Conservation (phyloP, 352 stramenopile species). For the Pythium phragmiticola region DNA sequence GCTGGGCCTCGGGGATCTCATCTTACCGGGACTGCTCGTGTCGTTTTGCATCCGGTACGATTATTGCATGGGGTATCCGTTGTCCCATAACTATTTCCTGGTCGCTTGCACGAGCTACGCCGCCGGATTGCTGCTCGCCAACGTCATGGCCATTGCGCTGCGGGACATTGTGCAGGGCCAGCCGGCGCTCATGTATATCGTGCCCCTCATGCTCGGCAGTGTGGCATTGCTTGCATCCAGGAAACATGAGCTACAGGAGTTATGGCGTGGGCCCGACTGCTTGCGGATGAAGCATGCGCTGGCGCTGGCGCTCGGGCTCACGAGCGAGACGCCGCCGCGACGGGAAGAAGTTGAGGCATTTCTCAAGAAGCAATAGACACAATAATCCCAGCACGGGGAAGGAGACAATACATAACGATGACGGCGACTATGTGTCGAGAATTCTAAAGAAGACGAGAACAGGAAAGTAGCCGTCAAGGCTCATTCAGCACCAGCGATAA, state of each 20-base stretch:
- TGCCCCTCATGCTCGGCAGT: conserved; percentile 81
- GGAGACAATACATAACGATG: conserved; percentile 7
- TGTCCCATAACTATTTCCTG: conserved; percentile 80
- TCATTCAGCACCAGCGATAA: not conserved
- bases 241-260: conserved; percentile 54
- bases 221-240: conserved; percentile 53
- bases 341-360: conserved; percentile 29
- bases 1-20: conserved; percentile 93
- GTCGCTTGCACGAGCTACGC: conserved; percentile 75
- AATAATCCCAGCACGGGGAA: not conserved
- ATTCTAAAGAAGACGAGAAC: conserved; percentile 1
- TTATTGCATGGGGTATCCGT: conserved; percentile 55
- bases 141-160: conserved; percentile 89
- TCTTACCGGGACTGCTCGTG: conserved; percentile 90
- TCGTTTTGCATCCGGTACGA: conserved; percentile 92
- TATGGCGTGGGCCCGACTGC: conserved; percentile 75
- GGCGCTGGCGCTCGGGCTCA: not conserved
- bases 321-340: conserved; percentile 1
- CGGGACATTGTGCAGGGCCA: conserved; percentile 88
- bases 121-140: conserved; percentile 89
- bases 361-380: conserved; percentile 22
- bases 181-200: conserved; percentile 95
- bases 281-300: conserved; percentile 28
- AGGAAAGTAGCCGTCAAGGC: not conserved
- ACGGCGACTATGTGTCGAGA: not conserved